These are phyloP conservation scores for Elsinoe necatrix DNA, from an alignment of 2,329 filamentous ascomycete genomes.

Conservation along the genomic window DNA sequence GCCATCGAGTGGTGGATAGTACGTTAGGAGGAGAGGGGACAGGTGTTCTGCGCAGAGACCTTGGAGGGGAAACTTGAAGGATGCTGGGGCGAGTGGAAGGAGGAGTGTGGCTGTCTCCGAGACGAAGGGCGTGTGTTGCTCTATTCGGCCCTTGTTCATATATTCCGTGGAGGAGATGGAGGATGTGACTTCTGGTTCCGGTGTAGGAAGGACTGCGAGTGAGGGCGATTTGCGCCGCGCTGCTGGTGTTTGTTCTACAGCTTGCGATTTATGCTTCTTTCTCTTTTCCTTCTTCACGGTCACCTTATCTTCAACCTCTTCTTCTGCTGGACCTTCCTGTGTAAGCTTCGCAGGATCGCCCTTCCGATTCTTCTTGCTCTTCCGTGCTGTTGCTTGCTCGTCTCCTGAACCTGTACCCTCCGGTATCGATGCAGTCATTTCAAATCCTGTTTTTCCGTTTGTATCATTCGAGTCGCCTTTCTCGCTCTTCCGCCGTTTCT, in stretches of 20 bases:
- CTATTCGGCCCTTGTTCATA: conserved; percentile 6
- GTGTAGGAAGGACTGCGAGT: conserved; percentile 3
- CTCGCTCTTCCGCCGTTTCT: conserved; percentile 14
- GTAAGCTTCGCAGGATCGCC: conserved; percentile 16
- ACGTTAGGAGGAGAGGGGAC: conserved; percentile 65
- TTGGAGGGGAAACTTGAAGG: conserved; percentile 61
- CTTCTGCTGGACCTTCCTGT: neutral
- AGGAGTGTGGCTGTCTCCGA: conserved; percentile 74
- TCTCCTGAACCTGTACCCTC: neutral
- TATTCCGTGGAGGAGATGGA: conserved; percentile 4
- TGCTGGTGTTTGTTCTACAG: conserved; percentile 1
- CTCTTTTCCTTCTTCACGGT: conserved; percentile 17
- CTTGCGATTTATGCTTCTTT: conserved; percentile 18
- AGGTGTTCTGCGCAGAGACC: conserved; percentile 67
- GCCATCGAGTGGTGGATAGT: conserved; percentile 62
- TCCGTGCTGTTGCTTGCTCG: conserved; percentile 20
- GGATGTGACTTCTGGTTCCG: conserved; percentile 8
- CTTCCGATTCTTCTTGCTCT: conserved; percentile 33
- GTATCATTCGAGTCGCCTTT: neutral
- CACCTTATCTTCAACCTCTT: neutral
- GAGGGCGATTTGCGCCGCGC: neutral
- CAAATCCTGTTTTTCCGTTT: neutral
- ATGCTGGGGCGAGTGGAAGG: conserved; percentile 62
- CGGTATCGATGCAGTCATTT: conserved; percentile 1
- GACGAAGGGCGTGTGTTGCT: conserved; percentile 59